Conservation (phyloP, 1,284 basidiomycete species). For the Melampsora larici-populina region DNA sequence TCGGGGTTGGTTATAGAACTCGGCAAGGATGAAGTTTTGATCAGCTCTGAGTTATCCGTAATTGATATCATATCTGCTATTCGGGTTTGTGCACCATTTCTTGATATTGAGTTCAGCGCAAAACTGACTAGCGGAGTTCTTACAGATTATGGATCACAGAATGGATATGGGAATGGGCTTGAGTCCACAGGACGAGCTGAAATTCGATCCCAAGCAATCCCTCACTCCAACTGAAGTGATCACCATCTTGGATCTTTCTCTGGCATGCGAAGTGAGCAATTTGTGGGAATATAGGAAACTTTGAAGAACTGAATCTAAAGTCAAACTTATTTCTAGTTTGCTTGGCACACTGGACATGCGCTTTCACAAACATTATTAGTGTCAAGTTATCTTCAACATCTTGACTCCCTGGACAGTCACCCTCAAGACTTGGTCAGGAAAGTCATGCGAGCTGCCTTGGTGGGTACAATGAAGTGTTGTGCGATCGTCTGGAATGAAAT, state of each 20-base stretch:
- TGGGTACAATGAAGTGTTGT: conserved; percentile 75
- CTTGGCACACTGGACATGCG: conserved; percentile 78
- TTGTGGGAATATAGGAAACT: background rate
- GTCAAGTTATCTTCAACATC: conserved; percentile 69
- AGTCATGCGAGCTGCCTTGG: conserved; percentile 68
- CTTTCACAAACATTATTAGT: conserved; percentile 83
- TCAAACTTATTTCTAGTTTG: conserved; percentile 61
- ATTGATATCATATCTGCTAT: conserved; percentile 40
- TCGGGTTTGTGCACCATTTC: conserved; percentile 3
- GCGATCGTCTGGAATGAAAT: conserved; percentile 79
- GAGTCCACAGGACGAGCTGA: conserved; percentile 48
- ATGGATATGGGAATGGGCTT: conserved; percentile 74
- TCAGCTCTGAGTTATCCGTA: background rate
- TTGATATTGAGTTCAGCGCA: background rate
- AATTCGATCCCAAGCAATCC: conserved; percentile 66
- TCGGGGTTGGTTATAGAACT: background rate
- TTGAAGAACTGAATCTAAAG: background rate
- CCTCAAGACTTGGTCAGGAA: conserved; percentile 64
- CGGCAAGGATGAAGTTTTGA: conserved; percentile 13
- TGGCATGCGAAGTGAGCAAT: conserved; percentile 70
- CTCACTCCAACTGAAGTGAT: conserved; percentile 72
- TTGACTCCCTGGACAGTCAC: conserved; percentile 54
- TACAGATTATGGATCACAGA: conserved; percentile 79
- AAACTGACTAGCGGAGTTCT: conserved; percentile 37
- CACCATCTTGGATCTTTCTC: conserved; percentile 76